A percentile compares a stretch with the other conserved stretches of the same genome.
Conservation (phyloP, 2,329 filamentous ascomycete species). For the Xylariaceae sp. region DNA sequence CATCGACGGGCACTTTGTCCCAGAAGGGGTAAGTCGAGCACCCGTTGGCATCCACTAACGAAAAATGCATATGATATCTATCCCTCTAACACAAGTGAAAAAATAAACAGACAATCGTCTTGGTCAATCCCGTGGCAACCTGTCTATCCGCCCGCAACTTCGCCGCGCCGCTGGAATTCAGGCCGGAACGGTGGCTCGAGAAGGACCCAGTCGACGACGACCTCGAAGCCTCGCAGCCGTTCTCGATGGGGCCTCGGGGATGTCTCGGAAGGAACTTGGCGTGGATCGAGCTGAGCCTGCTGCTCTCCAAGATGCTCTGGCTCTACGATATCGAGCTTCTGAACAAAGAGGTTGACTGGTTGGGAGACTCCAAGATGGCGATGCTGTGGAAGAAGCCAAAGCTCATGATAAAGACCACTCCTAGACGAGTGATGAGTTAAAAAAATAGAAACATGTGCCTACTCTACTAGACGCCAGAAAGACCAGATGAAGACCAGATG, state of each 20-base stretch:
- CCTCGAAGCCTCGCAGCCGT: constrained; percentile 16
- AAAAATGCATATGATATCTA: background rate
- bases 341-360: constrained; percentile 21
- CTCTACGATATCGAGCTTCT: constrained; percentile 20
- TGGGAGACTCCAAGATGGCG: constrained; percentile 20
- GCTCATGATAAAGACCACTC: too few species aligned
- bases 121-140: constrained; percentile 19
- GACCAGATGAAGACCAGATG: too few species aligned
- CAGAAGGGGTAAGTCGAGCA: constrained; percentile 19
- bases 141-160: constrained; percentile 12
- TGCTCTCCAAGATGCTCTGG: constrained; percentile 15
- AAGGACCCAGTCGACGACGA: constrained; percentile 6
- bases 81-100: background rate
- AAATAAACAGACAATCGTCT: constrained; percentile 13
- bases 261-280: constrained; percentile 17
- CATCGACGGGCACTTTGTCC: constrained; percentile 17
- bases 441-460: too few species aligned
- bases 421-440: too few species aligned
- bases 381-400: constrained; percentile 22
- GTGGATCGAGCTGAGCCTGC: constrained; percentile 11
- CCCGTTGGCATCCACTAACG: too few species aligned
- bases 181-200: constrained; percentile 20
- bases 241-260: constrained; percentile 10
- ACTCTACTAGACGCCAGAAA: too few species aligned
- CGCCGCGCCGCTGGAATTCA: constrained; percentile 10